Evolutionary conservation across 2,329 filamentous ascomycete species (phyloP).

Genomic region (Tolypocladium amazonense): DNA sequence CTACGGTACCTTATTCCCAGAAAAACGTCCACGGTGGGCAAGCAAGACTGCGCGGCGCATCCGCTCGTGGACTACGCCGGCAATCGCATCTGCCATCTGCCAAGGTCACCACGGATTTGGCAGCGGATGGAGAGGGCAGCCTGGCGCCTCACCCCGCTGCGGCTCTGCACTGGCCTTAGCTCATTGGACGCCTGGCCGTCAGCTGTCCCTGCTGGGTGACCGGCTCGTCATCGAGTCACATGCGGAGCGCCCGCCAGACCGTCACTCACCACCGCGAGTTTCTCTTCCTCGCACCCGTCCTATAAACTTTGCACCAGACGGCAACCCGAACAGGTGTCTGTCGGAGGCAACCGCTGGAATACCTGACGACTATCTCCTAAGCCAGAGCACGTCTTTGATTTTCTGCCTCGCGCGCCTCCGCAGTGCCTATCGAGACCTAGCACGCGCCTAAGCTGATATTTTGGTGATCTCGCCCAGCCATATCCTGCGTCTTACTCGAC

Average conservation of each 20-base stretch:
- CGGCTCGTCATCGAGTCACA: neutral
- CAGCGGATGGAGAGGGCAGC: neutral
- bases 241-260: neutral
- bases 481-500: neutral
- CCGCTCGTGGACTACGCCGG: neutral
- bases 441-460: neutral
- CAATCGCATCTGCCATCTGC: neutral
- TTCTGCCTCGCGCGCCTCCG: neutral
- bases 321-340: neutral
- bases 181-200: neutral
- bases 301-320: neutral
- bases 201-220: neutral
- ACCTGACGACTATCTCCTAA: neutral
- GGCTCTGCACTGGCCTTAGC: neutral
- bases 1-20: too few relatives aligned
- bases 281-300: neutral
- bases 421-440: neutral
- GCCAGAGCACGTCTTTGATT: neutral
- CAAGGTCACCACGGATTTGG: neutral
- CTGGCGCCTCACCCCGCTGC: neutral
- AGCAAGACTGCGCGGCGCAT: neutral
- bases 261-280: neutral
- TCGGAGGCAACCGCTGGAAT: neutral
- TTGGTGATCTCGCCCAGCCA: neutral
- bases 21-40: neutral